phyloP scores from a whole-genome alignment of 768 basidiomycete genomes.

The Boletales sp. region DNA sequence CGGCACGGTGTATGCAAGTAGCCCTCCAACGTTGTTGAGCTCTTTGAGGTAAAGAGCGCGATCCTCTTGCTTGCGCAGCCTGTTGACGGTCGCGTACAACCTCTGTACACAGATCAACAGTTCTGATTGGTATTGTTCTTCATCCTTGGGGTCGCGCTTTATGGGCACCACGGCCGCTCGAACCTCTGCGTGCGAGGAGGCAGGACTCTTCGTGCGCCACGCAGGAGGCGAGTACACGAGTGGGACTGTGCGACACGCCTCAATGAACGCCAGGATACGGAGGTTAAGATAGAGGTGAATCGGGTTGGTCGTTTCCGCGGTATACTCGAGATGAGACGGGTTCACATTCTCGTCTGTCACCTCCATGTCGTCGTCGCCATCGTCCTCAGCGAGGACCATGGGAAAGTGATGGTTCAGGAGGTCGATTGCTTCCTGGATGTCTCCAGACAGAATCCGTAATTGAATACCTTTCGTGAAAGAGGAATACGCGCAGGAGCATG shows the following conservation, averaged over 20 bases:
- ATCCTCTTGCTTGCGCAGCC: conserved; percentile 52
- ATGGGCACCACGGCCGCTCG: conserved; percentile 3
- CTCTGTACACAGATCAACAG: conserved; percentile 62
- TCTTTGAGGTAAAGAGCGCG: conserved; percentile 64
- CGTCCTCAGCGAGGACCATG: conserved; percentile 48
- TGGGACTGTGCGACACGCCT: conserved; percentile 73
- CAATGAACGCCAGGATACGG: conserved; percentile 83
- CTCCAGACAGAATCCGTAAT: conserved; percentile 65
- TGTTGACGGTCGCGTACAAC: conserved; percentile 58
- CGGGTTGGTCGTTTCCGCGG: conserved; percentile 66
- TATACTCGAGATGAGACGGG: conserved; percentile 42
- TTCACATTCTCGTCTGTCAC: conserved; percentile 23
- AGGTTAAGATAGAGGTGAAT: conserved; percentile 78
- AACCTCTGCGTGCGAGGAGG: conserved; percentile 9
- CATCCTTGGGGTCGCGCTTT: conserved; percentile 25
- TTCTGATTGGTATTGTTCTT: conserved; percentile 41
- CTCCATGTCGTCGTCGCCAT: conserved; percentile 9
- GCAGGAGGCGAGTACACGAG: conserved; percentile 39
- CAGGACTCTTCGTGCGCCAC: conserved; percentile 5
- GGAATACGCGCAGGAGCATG: neutral
- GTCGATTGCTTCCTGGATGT: conserved; percentile 65
- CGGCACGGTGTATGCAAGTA: conserved; percentile 82
- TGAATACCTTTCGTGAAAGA: conserved; percentile 55
- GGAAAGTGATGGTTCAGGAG: conserved; percentile 75
- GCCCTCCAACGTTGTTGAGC: conserved; percentile 66